Conservation (phyloP, 805 yeast species). For the Brettanomyces bruxellensis region DNA sequence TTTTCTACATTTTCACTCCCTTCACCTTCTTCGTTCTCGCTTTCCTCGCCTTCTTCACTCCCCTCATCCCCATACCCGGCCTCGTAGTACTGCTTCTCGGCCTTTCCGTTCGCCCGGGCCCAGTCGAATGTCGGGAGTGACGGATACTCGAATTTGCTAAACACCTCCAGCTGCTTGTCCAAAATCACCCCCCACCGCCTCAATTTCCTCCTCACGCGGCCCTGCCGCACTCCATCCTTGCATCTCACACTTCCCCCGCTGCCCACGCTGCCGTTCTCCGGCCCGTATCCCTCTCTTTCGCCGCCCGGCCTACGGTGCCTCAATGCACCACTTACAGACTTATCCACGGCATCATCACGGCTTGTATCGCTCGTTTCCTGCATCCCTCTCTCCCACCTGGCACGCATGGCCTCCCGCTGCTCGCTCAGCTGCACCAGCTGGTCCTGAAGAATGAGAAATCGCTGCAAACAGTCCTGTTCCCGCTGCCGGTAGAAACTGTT, state of each 20-base stretch:
- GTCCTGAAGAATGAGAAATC: conserved; percentile 55
- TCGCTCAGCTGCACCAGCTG: conserved; percentile 59
- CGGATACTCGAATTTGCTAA: conserved; percentile 32
- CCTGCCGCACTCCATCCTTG: not conserved
- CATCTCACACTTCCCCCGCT: not conserved
- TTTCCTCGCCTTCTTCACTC: conserved; percentile 5
- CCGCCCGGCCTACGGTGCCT: conserved; percentile 5
- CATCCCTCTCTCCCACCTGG: conserved; percentile 3
- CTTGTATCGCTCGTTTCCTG: conserved; percentile 1
- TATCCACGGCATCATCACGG: conserved; percentile 6
- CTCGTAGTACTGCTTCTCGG: conserved; percentile 28
- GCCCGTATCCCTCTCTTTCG: conserved; percentile 6
- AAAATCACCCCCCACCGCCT: conserved; percentile 15
- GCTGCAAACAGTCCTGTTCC: conserved; percentile 50
- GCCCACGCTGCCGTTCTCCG: not conserved
- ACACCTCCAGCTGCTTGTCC: conserved; percentile 18
- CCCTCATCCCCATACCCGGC: conserved; percentile 20
- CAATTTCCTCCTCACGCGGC: conserved; percentile 8
- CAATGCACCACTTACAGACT: not conserved
- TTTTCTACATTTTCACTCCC: conserved; percentile 5
- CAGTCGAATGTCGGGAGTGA: conserved; percentile 31
- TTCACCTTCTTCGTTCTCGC: conserved; percentile 1
- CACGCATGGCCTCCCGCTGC: conserved; percentile 29
- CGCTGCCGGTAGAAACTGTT: conserved; percentile 50
- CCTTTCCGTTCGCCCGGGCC: conserved; percentile 19